phyloP scores from a whole-genome alignment of 768 basidiomycete genomes.

The Amanita rubescens region DNA sequence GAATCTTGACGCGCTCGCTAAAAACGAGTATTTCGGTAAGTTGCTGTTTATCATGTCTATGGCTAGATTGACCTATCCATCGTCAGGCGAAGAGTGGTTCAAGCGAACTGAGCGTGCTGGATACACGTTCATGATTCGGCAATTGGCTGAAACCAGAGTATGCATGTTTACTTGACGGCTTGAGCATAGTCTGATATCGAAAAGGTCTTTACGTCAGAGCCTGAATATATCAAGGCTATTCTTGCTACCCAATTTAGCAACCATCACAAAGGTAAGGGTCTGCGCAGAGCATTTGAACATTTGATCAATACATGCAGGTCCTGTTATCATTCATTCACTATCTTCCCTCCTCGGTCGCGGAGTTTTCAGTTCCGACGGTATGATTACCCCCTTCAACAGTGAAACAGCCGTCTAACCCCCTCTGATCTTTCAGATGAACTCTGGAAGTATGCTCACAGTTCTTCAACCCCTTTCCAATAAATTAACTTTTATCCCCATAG shows the following conservation, averaged over 20 bases:
- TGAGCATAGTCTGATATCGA: background rate
- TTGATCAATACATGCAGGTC: constrained; percentile 12
- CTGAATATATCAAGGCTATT: constrained; percentile 43
- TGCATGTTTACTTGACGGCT: background rate
- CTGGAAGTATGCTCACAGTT: constrained; percentile 50
- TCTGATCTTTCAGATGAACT: constrained; percentile 43
- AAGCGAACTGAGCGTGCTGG: constrained; percentile 23
- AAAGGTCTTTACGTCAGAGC: constrained; percentile 36
- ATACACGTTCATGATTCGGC: constrained; percentile 21
- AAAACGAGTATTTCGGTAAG: constrained; percentile 27
- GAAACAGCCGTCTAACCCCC: background rate
- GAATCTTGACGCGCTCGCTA: constrained; percentile 13
- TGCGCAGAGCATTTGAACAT: background rate
- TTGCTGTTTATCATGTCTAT: background rate
- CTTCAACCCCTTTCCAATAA: background rate
- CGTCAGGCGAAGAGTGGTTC: constrained; percentile 22
- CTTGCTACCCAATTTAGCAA: constrained; percentile 42
- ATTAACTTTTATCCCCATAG: constrained; percentile 21
- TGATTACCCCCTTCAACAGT: constrained; percentile 1
- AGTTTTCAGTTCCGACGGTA: constrained; percentile 56
- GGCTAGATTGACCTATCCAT: background rate
- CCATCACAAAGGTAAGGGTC: constrained; percentile 34
- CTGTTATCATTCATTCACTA: constrained; percentile 19
- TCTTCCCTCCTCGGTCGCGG: constrained; percentile 43
- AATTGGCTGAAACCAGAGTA: constrained; percentile 26